These are phyloP conservation scores for Cicer cuneatum DNA, from an alignment of 306 rosid species.

Conservation along the genomic window DNA sequence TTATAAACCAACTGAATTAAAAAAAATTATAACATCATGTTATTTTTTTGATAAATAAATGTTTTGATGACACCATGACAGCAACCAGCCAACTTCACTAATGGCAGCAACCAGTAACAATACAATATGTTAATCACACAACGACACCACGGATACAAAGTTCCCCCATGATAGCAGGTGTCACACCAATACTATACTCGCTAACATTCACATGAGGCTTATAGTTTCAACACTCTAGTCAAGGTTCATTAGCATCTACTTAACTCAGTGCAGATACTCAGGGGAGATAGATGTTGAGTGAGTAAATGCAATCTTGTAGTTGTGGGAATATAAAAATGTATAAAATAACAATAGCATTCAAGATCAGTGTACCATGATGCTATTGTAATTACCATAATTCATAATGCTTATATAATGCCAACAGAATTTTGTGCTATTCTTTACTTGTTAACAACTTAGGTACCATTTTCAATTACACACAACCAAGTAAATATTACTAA, in stretches of 20 bases:
- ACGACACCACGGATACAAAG: not conserved
- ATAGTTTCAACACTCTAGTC: not conserved
- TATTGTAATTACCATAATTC: not conserved
- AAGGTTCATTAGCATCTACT: not conserved
- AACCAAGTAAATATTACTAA: constrained; percentile 4
- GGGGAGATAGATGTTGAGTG: not conserved
- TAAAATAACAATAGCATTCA: not conserved
- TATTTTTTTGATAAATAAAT: not conserved
- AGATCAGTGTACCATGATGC: not conserved
- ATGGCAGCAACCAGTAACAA: not conserved
- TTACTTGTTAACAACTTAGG: not conserved
- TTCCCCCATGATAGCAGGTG: not conserved
- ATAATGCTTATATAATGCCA: not conserved
- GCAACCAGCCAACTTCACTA: not conserved
- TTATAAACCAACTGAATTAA: not conserved
- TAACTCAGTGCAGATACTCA: not conserved
- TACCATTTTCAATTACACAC: constrained; percentile 9
- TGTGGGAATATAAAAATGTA: not conserved
- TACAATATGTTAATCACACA: not conserved
- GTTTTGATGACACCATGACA: not conserved
- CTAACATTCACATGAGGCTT: not conserved
- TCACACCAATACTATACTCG: not conserved
- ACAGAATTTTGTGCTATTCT: constrained; percentile 2
- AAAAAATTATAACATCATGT: not conserved
- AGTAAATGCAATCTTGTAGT: not conserved